Base-by-base conservation (phyloP, 2,329 filamentous ascomycete species). In the Fusarium penzigii region DNA sequence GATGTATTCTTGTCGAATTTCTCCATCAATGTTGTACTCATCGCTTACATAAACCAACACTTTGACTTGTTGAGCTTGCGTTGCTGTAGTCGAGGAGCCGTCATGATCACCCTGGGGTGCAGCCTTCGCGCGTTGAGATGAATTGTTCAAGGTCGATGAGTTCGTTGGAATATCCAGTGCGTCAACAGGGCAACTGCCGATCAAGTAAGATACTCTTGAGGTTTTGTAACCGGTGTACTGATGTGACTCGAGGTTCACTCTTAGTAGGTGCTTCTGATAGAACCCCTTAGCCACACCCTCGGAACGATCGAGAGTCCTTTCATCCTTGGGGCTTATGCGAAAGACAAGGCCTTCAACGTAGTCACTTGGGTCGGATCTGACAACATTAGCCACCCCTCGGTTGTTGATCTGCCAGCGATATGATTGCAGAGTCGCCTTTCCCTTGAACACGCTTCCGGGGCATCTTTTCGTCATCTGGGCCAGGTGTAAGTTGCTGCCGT, bases 321-420 rank as follows among this genome's bases (percentile, higher is more conserved):
- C 46, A 11, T 48, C 46, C 14, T 17, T 17, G 16, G 39, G 8
- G 17, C 39, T 32, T n/a, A 48, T 32, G 17, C 17, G 29, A 17
- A 44, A 48, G 3, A 48, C 46, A 7, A 48, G 46, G 16, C 46
- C 46, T 14, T 48, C 25, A 17, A 48, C 46, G 11, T 20, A 42
- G 14, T 38, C 25, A 5, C 16, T 9, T 13, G 46, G 41, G 34
- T n/a, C n/a, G n/a, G n/a, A n/a, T n/a, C n/a, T n/a, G n/a, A 52
- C 32, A 5, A 52, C 50, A 39, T 52, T 52, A 10, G 50, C 50
- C 4, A 49, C 42, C 3, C 50, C 50, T 6, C 50, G 48, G 17
- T 52, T 25, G 8, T 52, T 52, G 42, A 52, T 52, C 39, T 52
- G 50, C 50, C 50, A 52, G 8, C 46, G 14, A 8, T 41, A 44